phyloP scores from a whole-genome alignment of 75 land plant species.

The Adiantum capillusveneris region DNA sequence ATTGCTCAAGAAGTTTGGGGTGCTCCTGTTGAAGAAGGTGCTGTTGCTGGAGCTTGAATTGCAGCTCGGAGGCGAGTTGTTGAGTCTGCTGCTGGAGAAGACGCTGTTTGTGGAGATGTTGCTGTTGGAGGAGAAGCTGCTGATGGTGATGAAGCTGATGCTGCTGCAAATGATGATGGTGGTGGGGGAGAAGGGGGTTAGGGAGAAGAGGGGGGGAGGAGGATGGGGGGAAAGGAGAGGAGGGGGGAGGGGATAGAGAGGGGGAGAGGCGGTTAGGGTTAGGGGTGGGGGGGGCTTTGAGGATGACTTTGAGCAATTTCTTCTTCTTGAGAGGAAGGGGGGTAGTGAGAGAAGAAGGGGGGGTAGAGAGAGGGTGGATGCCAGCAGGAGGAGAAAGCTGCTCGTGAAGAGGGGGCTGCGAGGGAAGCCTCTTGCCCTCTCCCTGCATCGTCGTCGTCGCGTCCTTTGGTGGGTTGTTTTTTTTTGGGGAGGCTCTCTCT shows the following conservation, averaged over 20 bases:
- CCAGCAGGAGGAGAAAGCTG: conserved; percentile 5
- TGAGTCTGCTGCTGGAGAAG: conserved; percentile 5
- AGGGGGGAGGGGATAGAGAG: neutral
- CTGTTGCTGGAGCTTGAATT: conserved; percentile 1
- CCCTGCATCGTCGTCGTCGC: conserved; percentile 1
- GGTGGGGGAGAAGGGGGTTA: neutral
- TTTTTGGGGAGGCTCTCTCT: neutral
- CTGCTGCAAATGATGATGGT: neutral
- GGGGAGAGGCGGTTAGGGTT: neutral
- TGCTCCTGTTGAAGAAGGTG: conserved; percentile 4
- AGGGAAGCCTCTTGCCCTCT: neutral
- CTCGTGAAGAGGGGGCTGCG: conserved; percentile 4
- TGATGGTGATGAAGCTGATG: conserved; percentile 2
- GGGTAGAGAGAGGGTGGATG: neutral
- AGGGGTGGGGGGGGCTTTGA: conserved; percentile 4
- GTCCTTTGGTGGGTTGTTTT: neutral
- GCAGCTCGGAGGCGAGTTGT: conserved; percentile 2
- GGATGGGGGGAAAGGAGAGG: neutral
- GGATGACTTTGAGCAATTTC: conserved; percentile 8
- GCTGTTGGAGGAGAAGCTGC: conserved; percentile 2
- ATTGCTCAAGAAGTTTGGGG: neutral
- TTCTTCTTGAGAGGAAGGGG: neutral
- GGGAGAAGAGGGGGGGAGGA: neutral
- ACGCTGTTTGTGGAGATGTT: neutral
- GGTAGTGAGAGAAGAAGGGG: conserved; percentile 4